Percentiles rank a stretch among this genome's conserved stretches.
phyloP scores from a whole-genome alignment of 2,329 filamentous ascomycete genomes.

The Ophiostoma perfectum region DNA sequence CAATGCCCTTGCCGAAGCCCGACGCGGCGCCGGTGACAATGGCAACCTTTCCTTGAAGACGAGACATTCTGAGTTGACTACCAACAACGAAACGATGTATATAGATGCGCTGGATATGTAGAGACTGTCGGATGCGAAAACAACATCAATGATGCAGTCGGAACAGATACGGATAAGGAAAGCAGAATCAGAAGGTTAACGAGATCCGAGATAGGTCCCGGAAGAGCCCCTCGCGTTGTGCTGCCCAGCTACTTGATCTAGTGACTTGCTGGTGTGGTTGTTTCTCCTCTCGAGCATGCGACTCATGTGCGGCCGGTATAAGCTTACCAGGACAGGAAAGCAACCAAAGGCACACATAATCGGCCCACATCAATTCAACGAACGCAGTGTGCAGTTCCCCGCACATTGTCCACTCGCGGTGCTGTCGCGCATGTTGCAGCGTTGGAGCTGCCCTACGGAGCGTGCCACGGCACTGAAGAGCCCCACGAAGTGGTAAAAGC shows the following conservation, averaged over 20 bases:
- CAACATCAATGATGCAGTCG: too few relatives aligned
- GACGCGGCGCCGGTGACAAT: constrained; percentile 52
- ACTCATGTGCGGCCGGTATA: not conserved
- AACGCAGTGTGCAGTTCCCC: not conserved
- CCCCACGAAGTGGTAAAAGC: not conserved
- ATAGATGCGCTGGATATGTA: too few relatives aligned
- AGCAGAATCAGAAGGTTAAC: not conserved
- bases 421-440: not conserved
- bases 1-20: constrained; percentile 54
- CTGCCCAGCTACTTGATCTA: not conserved
- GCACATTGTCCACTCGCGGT: not conserved
- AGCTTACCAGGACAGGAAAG: constrained; percentile 15
- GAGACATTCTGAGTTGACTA: constrained; percentile 25
- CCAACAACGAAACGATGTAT: not conserved
- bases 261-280: not conserved
- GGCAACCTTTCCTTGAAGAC: constrained; percentile 50
- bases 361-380: too few relatives aligned
- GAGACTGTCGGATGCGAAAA: too few relatives aligned
- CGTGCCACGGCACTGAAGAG: constrained; percentile 2
- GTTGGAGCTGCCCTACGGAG: not conserved
- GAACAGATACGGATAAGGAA: too few relatives aligned
- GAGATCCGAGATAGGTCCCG: not conserved
- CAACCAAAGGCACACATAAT: constrained; percentile 10
- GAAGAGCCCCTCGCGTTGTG: not conserved
- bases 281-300: not conserved